Conservation (phyloP, 441 rosid species). For the Kokia cookei region DNA sequence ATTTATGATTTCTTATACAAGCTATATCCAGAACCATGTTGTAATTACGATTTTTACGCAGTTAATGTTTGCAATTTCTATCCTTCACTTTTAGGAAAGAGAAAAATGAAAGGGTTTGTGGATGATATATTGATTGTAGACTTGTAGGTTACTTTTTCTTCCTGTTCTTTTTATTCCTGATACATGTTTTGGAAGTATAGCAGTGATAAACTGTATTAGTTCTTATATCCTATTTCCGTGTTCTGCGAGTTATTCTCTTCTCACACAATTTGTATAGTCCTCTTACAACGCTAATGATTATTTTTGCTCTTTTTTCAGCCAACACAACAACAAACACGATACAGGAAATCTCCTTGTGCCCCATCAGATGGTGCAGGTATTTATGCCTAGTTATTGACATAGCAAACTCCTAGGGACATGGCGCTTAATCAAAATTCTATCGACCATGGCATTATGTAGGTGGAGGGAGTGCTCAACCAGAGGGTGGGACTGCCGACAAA, state of each 20-base stretch:
- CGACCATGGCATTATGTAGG: slow-evolving; percentile 30
- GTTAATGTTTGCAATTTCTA: neutral
- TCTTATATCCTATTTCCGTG: neutral
- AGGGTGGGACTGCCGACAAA: slow-evolving; percentile 41
- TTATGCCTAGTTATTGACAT: slow-evolving; percentile 14
- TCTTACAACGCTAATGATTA: slow-evolving; percentile 3
- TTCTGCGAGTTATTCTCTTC: neutral
- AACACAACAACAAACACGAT: slow-evolving; percentile 94
- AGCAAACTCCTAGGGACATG: neutral
- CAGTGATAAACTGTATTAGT: neutral
- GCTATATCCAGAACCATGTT: neutral
- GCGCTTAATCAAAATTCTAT: neutral
- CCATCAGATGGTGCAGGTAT: slow-evolving; percentile 80
- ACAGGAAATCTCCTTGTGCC: slow-evolving; percentile 81
- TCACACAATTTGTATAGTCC: neutral
- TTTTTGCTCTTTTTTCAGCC: slow-evolving; percentile 40
- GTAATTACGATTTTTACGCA: neutral
- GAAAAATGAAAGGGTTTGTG: neutral
- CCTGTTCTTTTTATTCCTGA: neutral
- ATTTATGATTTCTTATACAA: neutral
- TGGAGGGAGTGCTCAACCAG: slow-evolving; percentile 59
- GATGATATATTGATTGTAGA: neutral
- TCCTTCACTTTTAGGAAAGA: neutral
- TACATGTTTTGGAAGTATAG: neutral
- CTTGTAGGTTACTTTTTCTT: neutral